phyloP scores from a whole-genome alignment of 2,329 filamentous ascomycete genomes.

The Alternaria tenuissima region DNA sequence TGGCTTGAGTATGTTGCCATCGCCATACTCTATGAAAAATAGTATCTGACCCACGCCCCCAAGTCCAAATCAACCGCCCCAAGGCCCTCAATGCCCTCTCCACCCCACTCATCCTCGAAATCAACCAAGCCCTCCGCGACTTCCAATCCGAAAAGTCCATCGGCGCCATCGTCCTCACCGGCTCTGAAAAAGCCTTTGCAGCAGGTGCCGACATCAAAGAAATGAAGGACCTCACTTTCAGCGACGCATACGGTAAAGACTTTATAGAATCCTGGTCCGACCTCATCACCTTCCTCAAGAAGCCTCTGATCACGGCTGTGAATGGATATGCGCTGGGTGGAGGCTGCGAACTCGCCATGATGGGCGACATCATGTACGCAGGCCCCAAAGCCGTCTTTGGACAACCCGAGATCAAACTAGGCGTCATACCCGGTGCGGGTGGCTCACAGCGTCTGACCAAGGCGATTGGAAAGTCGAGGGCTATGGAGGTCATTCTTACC shows the following conservation, averaged over 20 bases:
- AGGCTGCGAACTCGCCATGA: conserved; percentile 95
- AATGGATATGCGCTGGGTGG: conserved; percentile 94
- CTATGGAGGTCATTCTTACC: conserved; percentile 59
- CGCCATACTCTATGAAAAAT: neutral
- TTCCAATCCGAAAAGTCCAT: conserved; percentile 46
- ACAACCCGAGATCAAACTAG: conserved; percentile 96
- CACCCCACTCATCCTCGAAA: conserved; percentile 87
- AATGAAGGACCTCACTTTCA: conserved; percentile 93
- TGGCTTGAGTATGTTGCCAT: conserved; percentile 74
- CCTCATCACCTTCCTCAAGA: conserved; percentile 84
- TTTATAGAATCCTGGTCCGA: conserved; percentile 97
- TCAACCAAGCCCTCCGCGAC: conserved; percentile 58
- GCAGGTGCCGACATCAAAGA: conserved; percentile 98
- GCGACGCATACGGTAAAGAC: conserved; percentile 83
- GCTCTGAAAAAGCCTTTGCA: conserved; percentile 79
- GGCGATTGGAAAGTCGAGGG: conserved; percentile 60
- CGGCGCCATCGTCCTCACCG: conserved; percentile 72
- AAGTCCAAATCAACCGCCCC: conserved; percentile 92
- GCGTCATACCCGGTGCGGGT: conserved; percentile 89
- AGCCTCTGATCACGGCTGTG: conserved; percentile 92
- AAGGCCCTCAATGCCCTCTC: conserved; percentile 95
- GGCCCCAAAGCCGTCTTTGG: conserved; percentile 87
- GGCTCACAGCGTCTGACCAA: conserved; percentile 88
- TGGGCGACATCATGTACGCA: conserved; percentile 96
- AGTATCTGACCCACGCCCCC: conserved; percentile 15